Conservation (phyloP, 345 rosid species). For the Capsella bursapastoris region DNA sequence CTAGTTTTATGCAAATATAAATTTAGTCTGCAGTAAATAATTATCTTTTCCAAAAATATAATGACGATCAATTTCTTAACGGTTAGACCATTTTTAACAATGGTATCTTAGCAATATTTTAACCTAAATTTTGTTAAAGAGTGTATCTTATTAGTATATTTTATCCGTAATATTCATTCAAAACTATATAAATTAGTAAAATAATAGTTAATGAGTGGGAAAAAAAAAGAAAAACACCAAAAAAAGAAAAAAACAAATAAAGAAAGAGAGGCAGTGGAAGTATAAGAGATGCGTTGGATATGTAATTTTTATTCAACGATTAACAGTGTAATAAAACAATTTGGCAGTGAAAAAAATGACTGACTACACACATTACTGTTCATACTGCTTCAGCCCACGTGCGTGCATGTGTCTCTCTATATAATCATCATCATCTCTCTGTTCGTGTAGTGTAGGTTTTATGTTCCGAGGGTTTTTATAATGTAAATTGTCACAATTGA, state of each 20-base stretch:
- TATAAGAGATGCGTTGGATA: constrained; percentile 18
- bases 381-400: constrained; percentile 39
- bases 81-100: too few relatives aligned
- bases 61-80: too few relatives aligned
- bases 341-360: constrained; percentile 31
- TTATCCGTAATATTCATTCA: too few relatives aligned
- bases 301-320: constrained; percentile 31
- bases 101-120: too few relatives aligned
- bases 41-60: too few relatives aligned
- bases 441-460: constrained; percentile 15
- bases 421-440: constrained; percentile 11
- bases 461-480: background rate
- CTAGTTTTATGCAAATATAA: too few relatives aligned
- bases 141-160: too few relatives aligned
- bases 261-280: constrained; percentile 19
- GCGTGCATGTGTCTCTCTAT: constrained; percentile 25
- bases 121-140: too few relatives aligned
- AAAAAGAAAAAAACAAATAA: background rate
- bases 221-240: background rate
- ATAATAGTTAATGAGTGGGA: constrained; percentile 18
- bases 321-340: constrained; percentile 25
- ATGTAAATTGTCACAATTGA: background rate
- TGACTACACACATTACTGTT: constrained; percentile 34
- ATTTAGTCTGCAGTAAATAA: too few relatives aligned
- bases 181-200: background rate